Percentiles rank a stretch among this genome's conserved stretches.
phyloP scores from a whole-genome alignment of 169 alveolate species.

The Condylostoma magnum region DNA sequence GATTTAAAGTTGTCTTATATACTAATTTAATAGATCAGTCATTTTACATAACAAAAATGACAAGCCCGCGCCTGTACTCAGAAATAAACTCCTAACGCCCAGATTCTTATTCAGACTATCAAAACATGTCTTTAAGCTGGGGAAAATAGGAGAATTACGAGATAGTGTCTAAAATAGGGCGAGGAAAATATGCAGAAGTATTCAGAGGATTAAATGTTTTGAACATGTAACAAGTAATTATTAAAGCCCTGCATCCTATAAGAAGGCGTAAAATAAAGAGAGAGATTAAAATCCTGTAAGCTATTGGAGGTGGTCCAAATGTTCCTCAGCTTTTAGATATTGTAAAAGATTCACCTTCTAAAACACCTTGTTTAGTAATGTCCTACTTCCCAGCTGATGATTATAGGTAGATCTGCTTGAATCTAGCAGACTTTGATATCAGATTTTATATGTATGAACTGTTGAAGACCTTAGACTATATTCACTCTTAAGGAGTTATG shows the following conservation, averaged over 20 bases:
- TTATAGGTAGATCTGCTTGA: slow-evolving; percentile 92
- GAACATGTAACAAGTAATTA: slow-evolving; percentile 85
- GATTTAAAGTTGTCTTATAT: too few relatives aligned
- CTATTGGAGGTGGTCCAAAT: slow-evolving; percentile 95
- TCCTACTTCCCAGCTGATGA: slow-evolving; percentile 89
- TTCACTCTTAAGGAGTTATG: slow-evolving; percentile 98
- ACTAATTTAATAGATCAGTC: too few relatives aligned
- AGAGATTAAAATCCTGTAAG: slow-evolving; percentile 95
- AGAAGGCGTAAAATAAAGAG: slow-evolving; percentile 95
- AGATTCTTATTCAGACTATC: slow-evolving; percentile 93
- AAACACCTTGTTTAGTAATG: slow-evolving; percentile 92
- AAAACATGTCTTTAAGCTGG: slow-evolving; percentile 87
- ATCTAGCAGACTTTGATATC: slow-evolving; percentile 92
- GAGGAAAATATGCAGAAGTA: slow-evolving; percentile 99
- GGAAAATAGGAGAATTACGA: slow-evolving; percentile 92
- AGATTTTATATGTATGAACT: slow-evolving; percentile 94
- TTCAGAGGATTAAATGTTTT: slow-evolving; percentile 89
- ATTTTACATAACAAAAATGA: too few relatives aligned
- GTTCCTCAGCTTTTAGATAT: slow-evolving; percentile 91
- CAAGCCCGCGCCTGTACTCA: slow-evolving; percentile 69
- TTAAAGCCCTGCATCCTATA: slow-evolving; percentile 96
- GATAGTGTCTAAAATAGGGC: slow-evolving; percentile 95
- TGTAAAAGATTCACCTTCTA: slow-evolving; percentile 95
- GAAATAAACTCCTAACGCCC: slow-evolving; percentile 80
- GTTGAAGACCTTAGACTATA: slow-evolving; percentile 88